These are phyloP conservation scores for Colletotrichum ledebouriae DNA, from an alignment of 2,329 filamentous ascomycete genomes.

Conservation along the genomic window DNA sequence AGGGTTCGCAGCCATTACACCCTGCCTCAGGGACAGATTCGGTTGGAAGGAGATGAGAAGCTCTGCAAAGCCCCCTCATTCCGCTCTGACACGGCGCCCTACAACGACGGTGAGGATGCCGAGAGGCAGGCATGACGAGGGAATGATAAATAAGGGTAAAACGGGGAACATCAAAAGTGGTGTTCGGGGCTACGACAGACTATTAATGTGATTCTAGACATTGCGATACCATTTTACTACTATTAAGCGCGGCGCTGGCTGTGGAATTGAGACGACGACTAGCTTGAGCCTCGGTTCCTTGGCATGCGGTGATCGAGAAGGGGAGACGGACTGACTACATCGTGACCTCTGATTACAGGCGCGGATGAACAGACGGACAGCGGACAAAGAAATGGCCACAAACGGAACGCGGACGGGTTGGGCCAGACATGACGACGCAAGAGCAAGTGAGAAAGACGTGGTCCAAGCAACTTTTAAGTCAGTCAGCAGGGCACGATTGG, in stretches of 20 bases:
- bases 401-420: too few species aligned
- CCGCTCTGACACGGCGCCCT: conserved; percentile 22
- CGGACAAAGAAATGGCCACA: too few species aligned
- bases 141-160: background rate
- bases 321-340: background rate
- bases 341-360: too few species aligned
- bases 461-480: background rate
- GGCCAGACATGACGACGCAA: too few species aligned
- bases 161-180: background rate
- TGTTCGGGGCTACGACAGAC: background rate
- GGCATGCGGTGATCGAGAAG: background rate
- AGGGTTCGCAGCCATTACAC: conserved; percentile 37
- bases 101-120: conserved; percentile 4
- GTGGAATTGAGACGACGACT: conserved; percentile 2
- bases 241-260: conserved; percentile 36
- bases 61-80: conserved; percentile 25
- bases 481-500: too few species aligned
- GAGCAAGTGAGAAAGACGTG: background rate
- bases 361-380: too few species aligned
- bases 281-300: background rate
- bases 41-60: conserved; percentile 35
- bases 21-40: conserved; percentile 25
- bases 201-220: conserved; percentile 33
- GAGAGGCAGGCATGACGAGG: conserved; percentile 6
- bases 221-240: conserved; percentile 38